Evolutionary conservation across 768 basidiomycete genomes (phyloP).

Genomic region (Xerocomus brunneocitrinus): DNA sequence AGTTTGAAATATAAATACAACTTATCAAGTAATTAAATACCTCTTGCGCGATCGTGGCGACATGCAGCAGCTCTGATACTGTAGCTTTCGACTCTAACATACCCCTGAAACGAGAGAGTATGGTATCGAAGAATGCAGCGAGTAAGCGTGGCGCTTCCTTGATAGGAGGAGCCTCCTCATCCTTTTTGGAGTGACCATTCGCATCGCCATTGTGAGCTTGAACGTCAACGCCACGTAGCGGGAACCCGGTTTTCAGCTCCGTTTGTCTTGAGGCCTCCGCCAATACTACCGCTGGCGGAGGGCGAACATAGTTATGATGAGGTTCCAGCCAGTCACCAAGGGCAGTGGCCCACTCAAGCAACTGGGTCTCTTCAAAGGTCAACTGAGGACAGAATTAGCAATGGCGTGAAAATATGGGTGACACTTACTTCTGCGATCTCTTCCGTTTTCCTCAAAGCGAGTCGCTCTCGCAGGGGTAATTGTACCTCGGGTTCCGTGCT

Average conservation of each 20-base stretch:
- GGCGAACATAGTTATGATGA: conserved; percentile 69
- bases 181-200: conserved; percentile 54
- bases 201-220: conserved; percentile 29
- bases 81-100: conserved; percentile 37
- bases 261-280: conserved; percentile 73
- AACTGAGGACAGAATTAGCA: conserved; percentile 40
- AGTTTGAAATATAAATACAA: neutral
- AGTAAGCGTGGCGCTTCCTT: conserved; percentile 57
- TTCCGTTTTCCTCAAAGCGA: conserved; percentile 44
- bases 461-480: conserved; percentile 54
- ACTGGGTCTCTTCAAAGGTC: conserved; percentile 54
- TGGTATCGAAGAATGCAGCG: conserved; percentile 55
- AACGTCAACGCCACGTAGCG: conserved; percentile 59
- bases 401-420: neutral
- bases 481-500: conserved; percentile 46
- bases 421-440: conserved; percentile 50
- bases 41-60: conserved; percentile 73
- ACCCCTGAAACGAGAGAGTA: conserved; percentile 49
- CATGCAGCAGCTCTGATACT: conserved; percentile 60
- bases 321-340: conserved; percentile 75
- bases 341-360: conserved; percentile 56
- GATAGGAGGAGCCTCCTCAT: conserved; percentile 65
- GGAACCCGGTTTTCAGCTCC: conserved; percentile 64
- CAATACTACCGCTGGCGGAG: conserved; percentile 62
- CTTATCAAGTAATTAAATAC: conserved; percentile 29